phyloP scores from a whole-genome alignment of 441 rosid genomes.

The Bruguiera hainesii region DNA sequence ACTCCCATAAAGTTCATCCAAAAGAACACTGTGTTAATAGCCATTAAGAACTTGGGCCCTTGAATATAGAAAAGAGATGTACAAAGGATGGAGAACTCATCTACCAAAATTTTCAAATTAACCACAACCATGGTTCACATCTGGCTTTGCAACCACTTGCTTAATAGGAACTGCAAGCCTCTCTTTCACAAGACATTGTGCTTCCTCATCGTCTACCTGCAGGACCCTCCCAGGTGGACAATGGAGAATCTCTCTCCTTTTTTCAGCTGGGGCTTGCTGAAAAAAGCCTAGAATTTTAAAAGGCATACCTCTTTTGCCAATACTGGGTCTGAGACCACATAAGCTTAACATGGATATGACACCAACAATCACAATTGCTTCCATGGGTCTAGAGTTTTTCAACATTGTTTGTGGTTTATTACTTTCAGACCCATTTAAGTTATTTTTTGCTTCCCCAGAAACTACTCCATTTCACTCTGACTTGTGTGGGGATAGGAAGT shows the following conservation, averaged over 20 bases:
- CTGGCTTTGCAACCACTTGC: constrained; percentile 49
- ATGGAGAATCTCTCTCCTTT: constrained; percentile 24
- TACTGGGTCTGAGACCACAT: constrained; percentile 45
- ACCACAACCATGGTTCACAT: constrained; percentile 77
- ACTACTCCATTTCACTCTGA: constrained; percentile 38
- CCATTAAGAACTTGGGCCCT: constrained; percentile 1
- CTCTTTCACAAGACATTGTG: constrained; percentile 81
- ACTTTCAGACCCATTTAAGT: constrained; percentile 23
- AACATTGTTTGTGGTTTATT: constrained; percentile 22
- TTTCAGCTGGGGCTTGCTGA: constrained; percentile 31
- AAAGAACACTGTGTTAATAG: not conserved
- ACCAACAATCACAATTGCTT: constrained; percentile 53
- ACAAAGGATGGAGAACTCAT: constrained; percentile 16
- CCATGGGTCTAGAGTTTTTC: constrained; percentile 42
- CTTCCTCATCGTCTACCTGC: constrained; percentile 58
- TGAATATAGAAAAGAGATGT: constrained; percentile 19
- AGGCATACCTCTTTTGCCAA: constrained; percentile 27
- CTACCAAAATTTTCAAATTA: constrained; percentile 24
- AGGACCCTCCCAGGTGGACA: constrained; percentile 82
- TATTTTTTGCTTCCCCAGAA: constrained; percentile 33
- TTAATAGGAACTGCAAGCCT: constrained; percentile 79
- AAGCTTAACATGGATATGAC: constrained; percentile 49
- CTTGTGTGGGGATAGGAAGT: constrained; percentile 36
- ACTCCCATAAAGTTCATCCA: no score
- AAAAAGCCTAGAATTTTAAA: constrained; percentile 36